Conservation (phyloP, 2,329 filamentous ascomycete species). For the Coleophoma eucalyptorum region DNA sequence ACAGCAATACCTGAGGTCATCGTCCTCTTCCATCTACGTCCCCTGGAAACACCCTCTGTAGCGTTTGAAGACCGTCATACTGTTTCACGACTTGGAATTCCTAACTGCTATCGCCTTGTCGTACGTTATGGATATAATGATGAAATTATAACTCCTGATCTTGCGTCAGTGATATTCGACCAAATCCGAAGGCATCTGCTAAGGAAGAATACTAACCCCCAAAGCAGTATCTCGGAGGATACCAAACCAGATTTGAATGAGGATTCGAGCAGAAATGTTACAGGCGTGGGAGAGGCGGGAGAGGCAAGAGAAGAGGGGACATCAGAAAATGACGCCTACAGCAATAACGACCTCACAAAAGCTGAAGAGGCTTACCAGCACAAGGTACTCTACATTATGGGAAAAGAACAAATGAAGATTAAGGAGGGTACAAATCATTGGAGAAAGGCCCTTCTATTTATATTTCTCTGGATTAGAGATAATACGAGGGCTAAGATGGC, state of each 20-base stretch:
- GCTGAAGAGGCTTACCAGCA: conserved; percentile 40
- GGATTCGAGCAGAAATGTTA: no score
- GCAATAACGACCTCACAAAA: conserved; percentile 32
- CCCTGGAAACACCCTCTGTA: conserved; percentile 55
- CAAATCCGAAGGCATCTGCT: no score
- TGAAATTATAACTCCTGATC: conserved; percentile 61
- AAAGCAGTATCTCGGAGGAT: conserved; percentile 8
- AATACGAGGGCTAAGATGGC: conserved; percentile 64
- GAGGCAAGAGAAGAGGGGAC: no score
- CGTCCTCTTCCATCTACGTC: conserved; percentile 70
- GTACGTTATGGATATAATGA: conserved; percentile 72
- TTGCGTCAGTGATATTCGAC: conserved; percentile 55
- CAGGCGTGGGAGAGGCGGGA: conserved; percentile 43
- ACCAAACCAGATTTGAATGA: no score
- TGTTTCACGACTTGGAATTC: conserved; percentile 36
- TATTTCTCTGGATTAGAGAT: conserved; percentile 62
- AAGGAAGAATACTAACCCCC: conserved; percentile 39
- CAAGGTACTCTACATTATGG: conserved; percentile 52
- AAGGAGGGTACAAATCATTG: conserved; percentile 31
- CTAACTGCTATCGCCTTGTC: conserved; percentile 64
- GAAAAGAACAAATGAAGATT: conserved; percentile 57
- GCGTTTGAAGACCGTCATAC: conserved; percentile 40
- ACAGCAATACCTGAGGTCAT: conserved; percentile 61
- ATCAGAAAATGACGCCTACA: conserved; percentile 1
- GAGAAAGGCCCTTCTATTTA: conserved; percentile 42